Conservation (phyloP, 208 protist genomes). For the Leishmania guyanensis region DNA sequence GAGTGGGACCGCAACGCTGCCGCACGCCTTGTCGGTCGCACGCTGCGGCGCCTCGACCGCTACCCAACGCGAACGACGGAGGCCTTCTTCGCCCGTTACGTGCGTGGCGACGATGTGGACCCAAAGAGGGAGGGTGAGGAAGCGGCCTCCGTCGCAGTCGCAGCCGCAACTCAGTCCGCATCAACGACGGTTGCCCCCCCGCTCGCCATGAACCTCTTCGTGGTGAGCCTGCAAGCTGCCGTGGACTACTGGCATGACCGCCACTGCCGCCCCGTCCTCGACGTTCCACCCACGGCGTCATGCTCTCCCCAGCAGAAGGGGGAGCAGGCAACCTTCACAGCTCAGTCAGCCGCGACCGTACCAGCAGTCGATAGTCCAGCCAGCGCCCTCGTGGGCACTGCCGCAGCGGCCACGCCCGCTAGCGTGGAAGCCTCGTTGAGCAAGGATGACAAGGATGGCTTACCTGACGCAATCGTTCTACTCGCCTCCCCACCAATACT, state of each 20-base stretch:
- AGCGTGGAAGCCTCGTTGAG: background rate
- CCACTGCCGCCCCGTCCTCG: background rate
- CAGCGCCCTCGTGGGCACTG: background rate
- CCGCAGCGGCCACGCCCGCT: background rate
- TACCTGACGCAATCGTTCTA: background rate
- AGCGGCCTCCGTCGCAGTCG: background rate
- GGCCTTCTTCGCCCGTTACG: slow-evolving; percentile 47
- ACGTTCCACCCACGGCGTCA: background rate
- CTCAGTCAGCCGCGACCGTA: background rate
- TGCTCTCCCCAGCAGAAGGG: background rate
- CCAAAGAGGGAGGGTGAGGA: background rate
- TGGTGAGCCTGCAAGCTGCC: slow-evolving; percentile 36
- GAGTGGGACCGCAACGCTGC: slow-evolving; percentile 15
- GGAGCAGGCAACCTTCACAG: background rate
- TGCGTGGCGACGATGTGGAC: slow-evolving; percentile 13
- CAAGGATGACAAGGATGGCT: background rate
- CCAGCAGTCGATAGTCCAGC: background rate
- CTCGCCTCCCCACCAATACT: slow-evolving; percentile 27
- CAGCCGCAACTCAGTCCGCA: background rate
- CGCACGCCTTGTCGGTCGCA: slow-evolving; percentile 62
- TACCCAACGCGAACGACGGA: slow-evolving; percentile 64
- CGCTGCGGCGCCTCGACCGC: slow-evolving; percentile 49
- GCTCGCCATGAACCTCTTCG: slow-evolving; percentile 38
- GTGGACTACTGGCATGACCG: slow-evolving; percentile 7
- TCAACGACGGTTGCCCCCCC: slow-evolving; percentile 28